phyloP scores from a whole-genome alignment of 345 rosid species.

The Salix brachista region DNA sequence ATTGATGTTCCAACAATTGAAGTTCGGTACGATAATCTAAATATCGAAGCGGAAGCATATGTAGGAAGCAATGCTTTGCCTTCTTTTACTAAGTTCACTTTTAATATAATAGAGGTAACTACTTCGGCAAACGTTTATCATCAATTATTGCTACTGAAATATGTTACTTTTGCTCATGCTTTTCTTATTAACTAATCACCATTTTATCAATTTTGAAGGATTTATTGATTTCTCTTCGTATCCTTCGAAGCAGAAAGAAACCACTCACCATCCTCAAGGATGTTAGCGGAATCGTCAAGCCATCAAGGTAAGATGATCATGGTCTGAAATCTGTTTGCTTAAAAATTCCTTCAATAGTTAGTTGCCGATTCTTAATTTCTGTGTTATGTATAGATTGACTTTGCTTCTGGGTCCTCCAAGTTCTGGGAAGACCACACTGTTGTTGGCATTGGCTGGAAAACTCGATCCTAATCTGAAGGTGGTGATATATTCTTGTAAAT shows the following conservation, averaged over 20 bases:
- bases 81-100: constrained; percentile 41
- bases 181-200: background rate
- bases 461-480: constrained; percentile 63
- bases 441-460: constrained; percentile 75
- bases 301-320: constrained; percentile 44
- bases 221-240: constrained; percentile 21
- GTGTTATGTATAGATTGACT: constrained; percentile 45
- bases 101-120: constrained; percentile 46
- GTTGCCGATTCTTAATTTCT: background rate
- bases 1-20: constrained; percentile 39
- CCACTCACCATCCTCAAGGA: constrained; percentile 57
- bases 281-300: constrained; percentile 67
- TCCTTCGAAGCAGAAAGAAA: constrained; percentile 51
- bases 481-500: background rate
- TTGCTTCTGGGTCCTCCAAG: constrained; percentile 85
- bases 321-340: constrained; percentile 7
- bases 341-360: background rate
- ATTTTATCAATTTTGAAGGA: constrained; percentile 12
- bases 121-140: background rate
- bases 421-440: constrained; percentile 76
- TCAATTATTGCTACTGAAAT: background rate
- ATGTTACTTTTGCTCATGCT: background rate
- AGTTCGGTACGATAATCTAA: constrained; percentile 41
- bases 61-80: constrained; percentile 68
- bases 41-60: constrained; percentile 49